These are phyloP conservation scores for Knoxdaviesia proteae DNA, from an alignment of 2,329 filamentous ascomycete genomes.

Conservation along the genomic window DNA sequence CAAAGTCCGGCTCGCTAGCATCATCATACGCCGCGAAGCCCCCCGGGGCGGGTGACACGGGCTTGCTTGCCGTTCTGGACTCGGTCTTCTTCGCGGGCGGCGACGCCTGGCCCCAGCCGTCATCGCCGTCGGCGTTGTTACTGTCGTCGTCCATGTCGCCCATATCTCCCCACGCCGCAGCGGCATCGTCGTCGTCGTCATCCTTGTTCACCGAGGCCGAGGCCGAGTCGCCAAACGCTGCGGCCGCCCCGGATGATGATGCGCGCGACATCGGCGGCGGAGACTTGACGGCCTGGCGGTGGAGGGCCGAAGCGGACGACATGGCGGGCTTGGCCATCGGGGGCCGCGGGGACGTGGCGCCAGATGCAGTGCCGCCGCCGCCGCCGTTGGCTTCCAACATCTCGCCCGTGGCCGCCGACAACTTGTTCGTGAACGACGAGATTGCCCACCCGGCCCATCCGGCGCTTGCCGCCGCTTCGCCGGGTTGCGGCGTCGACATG, in stretches of 20 bases:
- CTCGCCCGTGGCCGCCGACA: constrained; percentile 66
- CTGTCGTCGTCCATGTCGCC: constrained; percentile 29
- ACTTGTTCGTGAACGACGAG: constrained; percentile 91
- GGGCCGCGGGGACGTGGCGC: constrained; percentile 15
- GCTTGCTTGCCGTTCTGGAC: constrained; percentile 4
- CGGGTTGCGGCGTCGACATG: constrained; percentile 57
- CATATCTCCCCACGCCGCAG: constrained; percentile 59
- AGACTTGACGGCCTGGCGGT: constrained; percentile 37
- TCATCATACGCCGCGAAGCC: constrained; percentile 19
- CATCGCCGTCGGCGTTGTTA: constrained; percentile 12
- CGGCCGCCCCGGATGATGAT: constrained; percentile 18
- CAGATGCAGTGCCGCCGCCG: neutral
- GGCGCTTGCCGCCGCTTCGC: constrained; percentile 34
- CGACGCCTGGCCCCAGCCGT: constrained; percentile 17
- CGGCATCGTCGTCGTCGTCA: constrained; percentile 39
- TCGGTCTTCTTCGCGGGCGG: constrained; percentile 9
- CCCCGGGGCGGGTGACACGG: constrained; percentile 4
- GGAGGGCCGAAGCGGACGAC: constrained; percentile 35
- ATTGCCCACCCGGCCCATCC: constrained; percentile 93
- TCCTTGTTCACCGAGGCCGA: constrained; percentile 22
- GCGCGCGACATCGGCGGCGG: constrained; percentile 24
- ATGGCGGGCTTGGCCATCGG: constrained; percentile 18
- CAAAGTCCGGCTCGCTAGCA: constrained; percentile 86
- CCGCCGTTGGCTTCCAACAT: constrained; percentile 41
- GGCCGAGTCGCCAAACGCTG: constrained; percentile 1